Evolutionary conservation across 345 rosid species (phyloP).

Genomic region (Citrus cavaleriei): DNA sequence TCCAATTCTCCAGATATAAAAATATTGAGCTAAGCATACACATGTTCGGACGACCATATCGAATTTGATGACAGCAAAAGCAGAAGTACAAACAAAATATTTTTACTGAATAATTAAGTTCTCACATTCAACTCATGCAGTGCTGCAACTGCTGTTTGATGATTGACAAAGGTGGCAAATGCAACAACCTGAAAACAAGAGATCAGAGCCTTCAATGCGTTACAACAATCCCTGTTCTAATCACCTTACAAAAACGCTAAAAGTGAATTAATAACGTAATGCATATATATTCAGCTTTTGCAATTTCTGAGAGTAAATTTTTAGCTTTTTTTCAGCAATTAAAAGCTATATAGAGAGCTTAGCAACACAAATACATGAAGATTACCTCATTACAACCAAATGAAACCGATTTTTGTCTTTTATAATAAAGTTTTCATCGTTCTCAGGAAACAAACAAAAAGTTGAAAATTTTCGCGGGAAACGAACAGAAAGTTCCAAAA

Average conservation of each 20-base stretch:
- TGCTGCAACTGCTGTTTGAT: slow-evolving; percentile 66
- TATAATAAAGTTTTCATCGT: not conserved
- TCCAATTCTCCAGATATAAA: not conserved
- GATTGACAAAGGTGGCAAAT: slow-evolving; percentile 77
- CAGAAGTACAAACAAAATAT: not conserved
- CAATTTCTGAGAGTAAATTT: not conserved
- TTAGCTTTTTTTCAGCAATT: not conserved
- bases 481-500: slow-evolving; percentile 6
- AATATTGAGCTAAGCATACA: not conserved
- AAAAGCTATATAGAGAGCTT: not conserved
- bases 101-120: not conserved
- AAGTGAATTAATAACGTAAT: not conserved
- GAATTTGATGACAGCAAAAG: not conserved
- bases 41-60: not conserved
- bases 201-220: not conserved
- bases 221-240: not conserved
- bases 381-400: not conserved
- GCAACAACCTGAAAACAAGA: slow-evolving; percentile 69
- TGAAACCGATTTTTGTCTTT: not conserved
- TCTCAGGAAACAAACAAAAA: not conserved
- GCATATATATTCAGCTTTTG: not conserved
- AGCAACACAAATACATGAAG: not conserved
- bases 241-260: not conserved
- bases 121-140: slow-evolving; percentile 73
- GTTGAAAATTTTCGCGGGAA: slow-evolving; percentile 4